These are phyloP conservation scores for Cercis canadensis DNA, from an alignment of 306 rosid species.

Conservation along the genomic window DNA sequence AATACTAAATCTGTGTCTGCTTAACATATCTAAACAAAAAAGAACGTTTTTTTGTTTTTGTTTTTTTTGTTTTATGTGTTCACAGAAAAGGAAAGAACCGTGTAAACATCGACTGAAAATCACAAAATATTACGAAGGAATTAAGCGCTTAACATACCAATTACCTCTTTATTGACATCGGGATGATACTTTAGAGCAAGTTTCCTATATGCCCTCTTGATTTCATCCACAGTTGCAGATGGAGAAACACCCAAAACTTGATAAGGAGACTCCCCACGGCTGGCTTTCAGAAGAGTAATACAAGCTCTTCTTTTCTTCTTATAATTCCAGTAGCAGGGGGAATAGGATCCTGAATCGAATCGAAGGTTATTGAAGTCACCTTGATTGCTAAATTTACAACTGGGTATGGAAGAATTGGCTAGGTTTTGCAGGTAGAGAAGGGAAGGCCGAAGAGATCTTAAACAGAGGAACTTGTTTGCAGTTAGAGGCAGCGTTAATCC, in stretches of 20 bases:
- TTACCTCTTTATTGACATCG: conserved; percentile 95
- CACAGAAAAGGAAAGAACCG: background rate
- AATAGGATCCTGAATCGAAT: background rate
- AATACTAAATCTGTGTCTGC: background rate
- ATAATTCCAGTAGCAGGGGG: background rate
- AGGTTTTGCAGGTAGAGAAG: conserved; percentile 34
- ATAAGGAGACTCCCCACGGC: conserved; percentile 78
- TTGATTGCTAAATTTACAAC: conserved; percentile 23
- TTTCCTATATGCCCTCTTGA: conserved; percentile 90
- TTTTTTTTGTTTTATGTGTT: no score
- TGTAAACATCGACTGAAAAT: background rate
- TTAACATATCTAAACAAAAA: background rate
- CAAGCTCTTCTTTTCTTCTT: conserved; percentile 8
- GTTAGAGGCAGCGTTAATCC: conserved; percentile 40
- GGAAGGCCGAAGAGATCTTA: conserved; percentile 44
- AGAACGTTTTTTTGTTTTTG: no score
- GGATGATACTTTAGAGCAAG: conserved; percentile 97
- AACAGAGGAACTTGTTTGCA: conserved; percentile 21
- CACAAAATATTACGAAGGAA: background rate
- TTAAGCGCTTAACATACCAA: background rate
- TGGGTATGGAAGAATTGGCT: conserved; percentile 36
- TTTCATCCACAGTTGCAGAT: conserved; percentile 69
- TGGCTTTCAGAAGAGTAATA: conserved; percentile 44
- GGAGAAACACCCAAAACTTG: conserved; percentile 82
- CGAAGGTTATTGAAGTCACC: background rate